A percentile compares a stretch with the other conserved stretches of the same genome.
phyloP scores from a whole-genome alignment of 352 stramenopile genomes.

The Pythium rhizo-oryzae region DNA sequence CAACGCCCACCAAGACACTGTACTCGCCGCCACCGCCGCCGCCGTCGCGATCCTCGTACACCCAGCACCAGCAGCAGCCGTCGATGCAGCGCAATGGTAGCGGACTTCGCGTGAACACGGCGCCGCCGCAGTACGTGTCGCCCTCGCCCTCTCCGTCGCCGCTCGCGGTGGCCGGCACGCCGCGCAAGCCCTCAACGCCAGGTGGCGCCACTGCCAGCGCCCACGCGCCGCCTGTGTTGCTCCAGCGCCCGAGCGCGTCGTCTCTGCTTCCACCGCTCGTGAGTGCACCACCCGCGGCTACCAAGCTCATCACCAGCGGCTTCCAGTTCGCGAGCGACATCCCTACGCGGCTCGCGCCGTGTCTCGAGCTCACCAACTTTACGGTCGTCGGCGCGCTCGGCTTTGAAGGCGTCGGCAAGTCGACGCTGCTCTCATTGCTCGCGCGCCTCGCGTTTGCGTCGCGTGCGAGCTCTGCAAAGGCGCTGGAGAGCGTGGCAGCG shows the following conservation, averaged over 20 bases:
- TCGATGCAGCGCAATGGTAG: constrained; percentile 12
- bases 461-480: neutral
- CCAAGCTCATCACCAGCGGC: constrained; percentile 62
- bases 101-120: constrained; percentile 22
- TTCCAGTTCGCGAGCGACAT: constrained; percentile 70
- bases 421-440: constrained; percentile 66
- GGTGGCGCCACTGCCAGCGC: neutral
- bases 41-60: neutral
- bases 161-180: neutral
- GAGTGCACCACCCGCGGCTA: constrained; percentile 31
- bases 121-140: constrained; percentile 5
- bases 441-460: constrained; percentile 10
- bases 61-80: constrained; percentile 17
- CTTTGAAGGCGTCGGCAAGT: constrained; percentile 74
- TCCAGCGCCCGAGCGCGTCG: constrained; percentile 3
- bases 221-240: neutral
- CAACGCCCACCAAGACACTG: constrained; percentile 9
- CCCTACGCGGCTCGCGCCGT: constrained; percentile 47
- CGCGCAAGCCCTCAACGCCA: constrained; percentile 13
- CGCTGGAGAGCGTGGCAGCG: constrained; percentile 7
- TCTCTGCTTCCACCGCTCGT: constrained; percentile 8
- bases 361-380: constrained; percentile 69
- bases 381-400: constrained; percentile 70
- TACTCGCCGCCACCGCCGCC: constrained; percentile 14
- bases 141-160: constrained; percentile 7